Evolutionary conservation across 139 green algal species (phyloP).

Genomic region (Yamagishiella unicocca): DNA sequence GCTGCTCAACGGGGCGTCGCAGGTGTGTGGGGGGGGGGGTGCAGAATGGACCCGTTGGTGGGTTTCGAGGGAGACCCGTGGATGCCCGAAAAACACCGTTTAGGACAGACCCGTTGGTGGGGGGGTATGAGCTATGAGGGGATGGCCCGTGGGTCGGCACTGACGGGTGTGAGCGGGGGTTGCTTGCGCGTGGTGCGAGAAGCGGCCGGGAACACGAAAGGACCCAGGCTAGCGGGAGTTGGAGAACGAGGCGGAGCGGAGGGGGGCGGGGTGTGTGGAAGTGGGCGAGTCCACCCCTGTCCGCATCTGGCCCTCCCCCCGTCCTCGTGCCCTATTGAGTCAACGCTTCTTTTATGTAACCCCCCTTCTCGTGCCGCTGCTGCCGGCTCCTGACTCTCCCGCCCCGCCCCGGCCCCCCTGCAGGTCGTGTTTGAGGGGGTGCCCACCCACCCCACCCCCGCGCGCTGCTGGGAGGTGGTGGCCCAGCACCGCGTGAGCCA

Average conservation of each 20-base stretch:
- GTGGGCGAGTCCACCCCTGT: too few species aligned
- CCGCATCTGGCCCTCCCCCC: not conserved
- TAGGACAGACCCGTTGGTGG: too few species aligned
- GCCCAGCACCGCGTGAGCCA: constrained; percentile 91
- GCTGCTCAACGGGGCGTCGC: constrained; percentile 87
- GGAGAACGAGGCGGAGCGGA: too few species aligned
- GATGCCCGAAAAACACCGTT: too few species aligned
- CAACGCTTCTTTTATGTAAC: not conserved
- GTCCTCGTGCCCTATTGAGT: not conserved
- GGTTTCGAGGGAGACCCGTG: too few species aligned
- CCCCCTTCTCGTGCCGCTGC: not conserved
- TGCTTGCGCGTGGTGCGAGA: not conserved
- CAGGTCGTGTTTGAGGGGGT: constrained; percentile 96
- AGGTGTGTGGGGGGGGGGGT: constrained; percentile 51
- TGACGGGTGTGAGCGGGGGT: not conserved
- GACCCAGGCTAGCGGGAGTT: not conserved
- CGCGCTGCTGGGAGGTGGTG: constrained; percentile 93
- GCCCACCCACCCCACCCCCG: constrained; percentile 89
- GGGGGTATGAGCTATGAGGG: too few species aligned
- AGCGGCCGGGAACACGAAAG: too few species aligned
- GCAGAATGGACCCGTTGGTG: too few species aligned
- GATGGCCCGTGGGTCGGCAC: too few species aligned
- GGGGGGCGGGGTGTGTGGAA: too few species aligned
- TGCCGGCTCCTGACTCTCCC: not conserved
- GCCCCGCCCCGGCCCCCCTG: not conserved